Evolutionary conservation across 108 stramenopile species (phyloP), one percentile per base, ranked within the genome.

Genomic region (Bacterosira constricta): DNA sequence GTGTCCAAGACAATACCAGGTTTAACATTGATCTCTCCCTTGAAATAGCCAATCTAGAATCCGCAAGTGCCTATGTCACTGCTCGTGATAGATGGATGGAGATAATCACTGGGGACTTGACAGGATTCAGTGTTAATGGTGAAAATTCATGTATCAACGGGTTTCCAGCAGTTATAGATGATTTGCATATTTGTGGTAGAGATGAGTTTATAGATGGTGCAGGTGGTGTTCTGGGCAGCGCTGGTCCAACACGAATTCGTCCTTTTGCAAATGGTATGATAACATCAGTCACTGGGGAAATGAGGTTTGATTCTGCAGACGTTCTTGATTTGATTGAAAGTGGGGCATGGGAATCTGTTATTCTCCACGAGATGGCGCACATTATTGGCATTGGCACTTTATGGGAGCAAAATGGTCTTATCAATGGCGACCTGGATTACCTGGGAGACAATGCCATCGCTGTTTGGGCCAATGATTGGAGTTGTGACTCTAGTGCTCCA

Each of bases 351-450:
- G 47, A 61, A 39, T 13, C 41, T 38, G 60, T 63, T 6, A 73
- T 82, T 39, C 58, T 77, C 51, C 83, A 83, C 53, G 83, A 83
- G 41, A 66, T 83, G 67, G 83, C 68, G 12, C 83, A 83, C 29
- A 78, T 83, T 1, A 51, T 83, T 36, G 83, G 83, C 4, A 38
- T 83, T 20, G 83, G 83, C 11, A 66, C 61, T 51, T 31, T 76
- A 9, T 83, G 73, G 83, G 44, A n/a, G 12, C 0, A 15, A 13
- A 63, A 71, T 17, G 29, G 44, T 36, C 67, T 79, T 15, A 17
- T 51, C 26, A 20, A 20, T 29, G 27, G 17, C 18, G 6, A 23
- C 12, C 18, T 42, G 27, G 10, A 54, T 32, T 47, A 44, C 27
- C 27, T 1, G 1, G 45, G 1, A 13, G 26, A 30, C 12, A 27